phyloP scores from a whole-genome alignment of 352 stramenopile species.

The Thraustochytrium sp. region DNA sequence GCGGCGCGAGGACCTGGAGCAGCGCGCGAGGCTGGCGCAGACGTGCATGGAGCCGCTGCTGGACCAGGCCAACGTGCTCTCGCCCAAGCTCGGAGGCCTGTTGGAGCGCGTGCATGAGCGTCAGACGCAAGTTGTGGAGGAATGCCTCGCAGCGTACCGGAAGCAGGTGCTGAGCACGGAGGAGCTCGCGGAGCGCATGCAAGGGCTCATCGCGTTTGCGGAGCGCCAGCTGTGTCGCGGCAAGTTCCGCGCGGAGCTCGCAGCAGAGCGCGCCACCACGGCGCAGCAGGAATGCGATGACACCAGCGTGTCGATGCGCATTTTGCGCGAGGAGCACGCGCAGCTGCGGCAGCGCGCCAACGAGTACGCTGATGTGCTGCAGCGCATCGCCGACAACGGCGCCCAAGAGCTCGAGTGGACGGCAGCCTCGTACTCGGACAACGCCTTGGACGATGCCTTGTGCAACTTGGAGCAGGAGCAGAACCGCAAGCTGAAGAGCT shows the following conservation, averaged over 20 bases:
- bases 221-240: neutral
- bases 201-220: neutral
- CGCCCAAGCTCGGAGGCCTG: neutral
- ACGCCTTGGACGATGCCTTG: neutral
- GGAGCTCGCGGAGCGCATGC: neutral
- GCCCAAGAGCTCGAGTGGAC: constrained; percentile 20
- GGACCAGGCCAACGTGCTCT: neutral
- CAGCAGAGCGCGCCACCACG: neutral
- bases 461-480: constrained; percentile 8
- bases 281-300: neutral
- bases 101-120: neutral
- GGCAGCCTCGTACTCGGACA: neutral
- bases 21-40: neutral
- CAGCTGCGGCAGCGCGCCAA: neutral
- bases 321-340: neutral
- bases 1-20: neutral
- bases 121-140: neutral
- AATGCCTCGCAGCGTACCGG: neutral
- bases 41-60: neutral
- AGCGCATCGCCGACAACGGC: neutral
- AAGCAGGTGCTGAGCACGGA: neutral
- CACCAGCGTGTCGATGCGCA: neutral
- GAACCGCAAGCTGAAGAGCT: neutral
- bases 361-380: neutral
- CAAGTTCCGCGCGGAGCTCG: constrained; percentile 7